Conservation (phyloP, 768 basidiomycete genomes). For the Rhizopogon roseolus region DNA sequence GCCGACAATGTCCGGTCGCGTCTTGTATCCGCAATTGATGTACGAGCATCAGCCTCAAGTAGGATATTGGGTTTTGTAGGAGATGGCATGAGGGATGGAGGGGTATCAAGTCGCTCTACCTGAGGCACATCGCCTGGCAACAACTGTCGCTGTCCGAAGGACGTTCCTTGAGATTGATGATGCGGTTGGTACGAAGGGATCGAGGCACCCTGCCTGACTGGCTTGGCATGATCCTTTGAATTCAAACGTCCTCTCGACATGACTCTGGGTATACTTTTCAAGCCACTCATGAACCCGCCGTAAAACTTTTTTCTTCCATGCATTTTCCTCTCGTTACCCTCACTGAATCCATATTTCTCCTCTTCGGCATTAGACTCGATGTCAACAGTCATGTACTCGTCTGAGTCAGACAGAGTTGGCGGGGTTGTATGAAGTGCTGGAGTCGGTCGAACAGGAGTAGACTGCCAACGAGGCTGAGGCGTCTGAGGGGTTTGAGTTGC, state of each 20-base stretch:
- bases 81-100: neutral
- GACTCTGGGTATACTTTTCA: constrained; percentile 27
- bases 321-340: constrained; percentile 20
- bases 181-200: constrained; percentile 17
- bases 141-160: neutral
- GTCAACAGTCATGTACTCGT: constrained; percentile 30
- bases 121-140: constrained; percentile 1
- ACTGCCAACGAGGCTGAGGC: constrained; percentile 13
- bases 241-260: constrained; percentile 25
- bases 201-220: constrained; percentile 14
- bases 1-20: neutral
- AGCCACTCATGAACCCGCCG: constrained; percentile 25
- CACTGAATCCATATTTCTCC: constrained; percentile 20
- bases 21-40: constrained; percentile 3
- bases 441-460: constrained; percentile 23
- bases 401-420: constrained; percentile 26
- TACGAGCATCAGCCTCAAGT: neutral
- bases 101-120: constrained; percentile 1
- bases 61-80: neutral
- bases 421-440: constrained; percentile 9
- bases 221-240: constrained; percentile 16
- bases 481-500: constrained; percentile 25
- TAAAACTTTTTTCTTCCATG: constrained; percentile 25
- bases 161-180: neutral
- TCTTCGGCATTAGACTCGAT: constrained; percentile 18